phyloP scores from a whole-genome alignment of 495 filamentous ascomycete species.

The Cercophora sp. region DNA sequence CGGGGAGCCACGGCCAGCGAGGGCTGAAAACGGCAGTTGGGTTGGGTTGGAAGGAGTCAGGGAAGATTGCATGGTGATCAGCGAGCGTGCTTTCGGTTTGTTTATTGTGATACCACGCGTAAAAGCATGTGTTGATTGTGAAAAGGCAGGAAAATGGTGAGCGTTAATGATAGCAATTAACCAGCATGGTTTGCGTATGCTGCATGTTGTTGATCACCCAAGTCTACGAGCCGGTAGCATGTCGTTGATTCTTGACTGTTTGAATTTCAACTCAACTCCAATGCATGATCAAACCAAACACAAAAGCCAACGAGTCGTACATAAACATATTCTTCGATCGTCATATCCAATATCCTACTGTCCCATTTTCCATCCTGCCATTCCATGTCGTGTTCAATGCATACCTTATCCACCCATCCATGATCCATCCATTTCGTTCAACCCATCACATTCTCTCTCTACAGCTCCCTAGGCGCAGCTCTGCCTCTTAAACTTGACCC shows the following conservation, averaged over 20 bases:
- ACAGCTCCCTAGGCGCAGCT: conserved; percentile 34
- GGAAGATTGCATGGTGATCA: neutral
- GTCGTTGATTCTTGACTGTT: neutral
- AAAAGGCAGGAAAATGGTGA: neutral
- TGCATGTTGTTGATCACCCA: neutral
- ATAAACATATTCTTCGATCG: no score
- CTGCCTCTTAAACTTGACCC: conserved; percentile 25
- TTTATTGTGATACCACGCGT: no score
- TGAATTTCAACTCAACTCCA: neutral
- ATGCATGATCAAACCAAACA: no score
- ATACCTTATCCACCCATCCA: neutral
- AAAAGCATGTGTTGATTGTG: no score
- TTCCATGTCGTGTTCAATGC: no score
- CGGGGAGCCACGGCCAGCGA: neutral
- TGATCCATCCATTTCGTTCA: neutral
- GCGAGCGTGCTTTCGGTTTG: neutral
- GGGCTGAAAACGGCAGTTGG: no score
- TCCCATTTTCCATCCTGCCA: no score
- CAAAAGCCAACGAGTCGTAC: no score
- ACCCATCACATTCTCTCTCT: neutral
- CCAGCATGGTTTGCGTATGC: neutral
- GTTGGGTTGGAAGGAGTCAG: neutral
- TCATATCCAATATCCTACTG: no score
- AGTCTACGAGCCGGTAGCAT: neutral
- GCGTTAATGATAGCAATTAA: neutral